Percentiles rank a stretch among this genome's conserved stretches.
Evolutionary conservation across 164 flowering plant genomes (phyloP).

Genomic region (Dillenia suffruticosa): DNA sequence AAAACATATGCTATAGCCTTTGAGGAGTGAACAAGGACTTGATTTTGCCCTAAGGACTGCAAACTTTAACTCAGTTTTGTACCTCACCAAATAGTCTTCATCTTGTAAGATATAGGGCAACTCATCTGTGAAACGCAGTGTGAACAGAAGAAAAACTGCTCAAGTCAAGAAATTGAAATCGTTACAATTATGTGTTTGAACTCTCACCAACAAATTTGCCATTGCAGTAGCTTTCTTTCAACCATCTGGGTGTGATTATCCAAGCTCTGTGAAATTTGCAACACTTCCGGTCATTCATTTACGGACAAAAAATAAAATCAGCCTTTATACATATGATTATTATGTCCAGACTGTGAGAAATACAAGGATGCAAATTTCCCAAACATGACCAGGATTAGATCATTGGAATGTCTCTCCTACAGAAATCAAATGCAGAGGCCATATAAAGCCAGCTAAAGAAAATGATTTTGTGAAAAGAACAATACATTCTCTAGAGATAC

Average conservation of each 20-base stretch:
- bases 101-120: constrained; percentile 56
- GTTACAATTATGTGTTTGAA: too few species aligned
- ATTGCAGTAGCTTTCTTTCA: constrained; percentile 63
- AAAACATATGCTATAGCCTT: constrained; percentile 59
- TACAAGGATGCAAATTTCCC: not conserved
- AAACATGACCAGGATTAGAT: not conserved
- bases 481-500: too few species aligned
- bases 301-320: not conserved
- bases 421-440: not conserved
- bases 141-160: too few species aligned
- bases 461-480: too few species aligned
- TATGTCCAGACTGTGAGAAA: not conserved
- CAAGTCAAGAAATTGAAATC: too few species aligned
- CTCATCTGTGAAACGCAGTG: constrained; percentile 44
- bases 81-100: constrained; percentile 58
- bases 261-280: constrained; percentile 62
- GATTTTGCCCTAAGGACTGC: constrained; percentile 66
- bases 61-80: constrained; percentile 44
- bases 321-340: not conserved
- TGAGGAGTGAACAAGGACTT: constrained; percentile 47
- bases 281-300: not conserved
- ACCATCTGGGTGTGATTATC: constrained; percentile 75
- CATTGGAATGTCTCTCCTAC: not conserved
- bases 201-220: constrained; percentile 73
- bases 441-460: not conserved